These are phyloP conservation scores for Flaveria linearis DNA, from an alignment of 129 eudicot genomes.

Conservation along the genomic window DNA sequence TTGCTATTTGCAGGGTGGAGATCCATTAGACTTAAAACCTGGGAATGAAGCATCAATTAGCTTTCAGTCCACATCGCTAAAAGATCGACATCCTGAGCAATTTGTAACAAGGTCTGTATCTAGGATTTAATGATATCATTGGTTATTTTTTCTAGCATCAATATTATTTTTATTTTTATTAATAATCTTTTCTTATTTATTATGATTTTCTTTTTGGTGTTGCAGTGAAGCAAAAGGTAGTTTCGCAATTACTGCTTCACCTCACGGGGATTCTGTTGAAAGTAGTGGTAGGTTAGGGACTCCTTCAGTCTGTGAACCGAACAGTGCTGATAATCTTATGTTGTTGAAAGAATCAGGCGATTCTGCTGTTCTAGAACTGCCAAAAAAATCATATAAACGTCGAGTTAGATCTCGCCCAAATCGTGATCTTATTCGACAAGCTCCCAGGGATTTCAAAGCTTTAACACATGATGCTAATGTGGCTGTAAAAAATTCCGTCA, in stretches of 20 bases:
- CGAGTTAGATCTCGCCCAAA: slow-evolving; percentile 72
- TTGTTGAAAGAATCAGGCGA: slow-evolving; percentile 65
- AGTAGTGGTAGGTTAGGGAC: slow-evolving; percentile 85
- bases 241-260: slow-evolving; percentile 79
- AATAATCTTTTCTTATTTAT: neutral
- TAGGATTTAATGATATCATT: slow-evolving; percentile 1
- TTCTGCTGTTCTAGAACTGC: slow-evolving; percentile 61
- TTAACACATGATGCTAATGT: slow-evolving; percentile 41
- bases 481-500: slow-evolving; percentile 39
- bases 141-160: neutral
- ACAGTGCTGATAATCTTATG: slow-evolving; percentile 93
- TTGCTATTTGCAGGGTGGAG: slow-evolving; percentile 71
- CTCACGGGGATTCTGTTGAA: slow-evolving; percentile 93
- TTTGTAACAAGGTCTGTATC: slow-evolving; percentile 65
- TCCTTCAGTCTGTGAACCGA: slow-evolving; percentile 67
- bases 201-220: slow-evolving; percentile 22
- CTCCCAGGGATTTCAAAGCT: slow-evolving; percentile 50
- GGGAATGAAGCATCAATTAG: slow-evolving; percentile 72
- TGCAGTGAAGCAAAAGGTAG: slow-evolving; percentile 96
- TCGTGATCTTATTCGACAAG: slow-evolving; percentile 70
- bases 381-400: slow-evolving; percentile 83
- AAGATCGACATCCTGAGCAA: slow-evolving; percentile 68
- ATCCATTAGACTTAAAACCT: slow-evolving; percentile 76
- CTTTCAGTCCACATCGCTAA: slow-evolving; percentile 81
- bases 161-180: slow-evolving; percentile 22